Percentiles rank a stretch among this genome's conserved stretches.
Evolutionary conservation across 768 basidiomycete species (phyloP).

Genomic region (Collybia nuda): DNA sequence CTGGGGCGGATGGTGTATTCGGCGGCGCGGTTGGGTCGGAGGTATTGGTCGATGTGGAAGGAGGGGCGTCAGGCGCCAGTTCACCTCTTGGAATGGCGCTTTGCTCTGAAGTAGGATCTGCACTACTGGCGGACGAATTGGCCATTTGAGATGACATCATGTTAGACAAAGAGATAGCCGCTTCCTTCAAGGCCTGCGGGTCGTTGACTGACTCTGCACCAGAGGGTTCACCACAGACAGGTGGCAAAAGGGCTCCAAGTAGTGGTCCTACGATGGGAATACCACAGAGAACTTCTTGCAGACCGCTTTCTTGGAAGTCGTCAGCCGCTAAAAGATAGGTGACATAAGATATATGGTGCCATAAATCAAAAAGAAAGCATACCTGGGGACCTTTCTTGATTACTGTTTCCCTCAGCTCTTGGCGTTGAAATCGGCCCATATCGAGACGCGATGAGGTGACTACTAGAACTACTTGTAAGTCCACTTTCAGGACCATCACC

Average conservation of each 20-base stretch:
- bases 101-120: neutral
- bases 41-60: neutral
- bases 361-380: neutral
- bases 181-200: neutral
- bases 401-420: slow-evolving; percentile 7
- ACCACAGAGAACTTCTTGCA: neutral
- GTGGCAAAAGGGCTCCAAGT: neutral
- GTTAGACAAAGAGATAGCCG: neutral
- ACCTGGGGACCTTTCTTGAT: neutral
- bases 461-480: slow-evolving; percentile 23
- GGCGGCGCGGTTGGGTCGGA: slow-evolving; percentile 4
- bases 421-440: slow-evolving; percentile 9
- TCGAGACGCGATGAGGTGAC: slow-evolving; percentile 13
- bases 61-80: neutral
- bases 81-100: neutral
- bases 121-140: neutral
- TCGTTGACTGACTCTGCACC: neutral
- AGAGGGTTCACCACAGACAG: too few species aligned
- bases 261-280: neutral
- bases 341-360: neutral
- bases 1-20: slow-evolving; percentile 9
- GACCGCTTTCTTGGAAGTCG: neutral
- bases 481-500: slow-evolving; percentile 24
- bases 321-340: neutral
- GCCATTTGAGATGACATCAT: neutral